These are phyloP conservation scores for Trichoderma asperellum DNA, from an alignment of 2,329 filamentous ascomycete genomes.

Conservation along the genomic window DNA sequence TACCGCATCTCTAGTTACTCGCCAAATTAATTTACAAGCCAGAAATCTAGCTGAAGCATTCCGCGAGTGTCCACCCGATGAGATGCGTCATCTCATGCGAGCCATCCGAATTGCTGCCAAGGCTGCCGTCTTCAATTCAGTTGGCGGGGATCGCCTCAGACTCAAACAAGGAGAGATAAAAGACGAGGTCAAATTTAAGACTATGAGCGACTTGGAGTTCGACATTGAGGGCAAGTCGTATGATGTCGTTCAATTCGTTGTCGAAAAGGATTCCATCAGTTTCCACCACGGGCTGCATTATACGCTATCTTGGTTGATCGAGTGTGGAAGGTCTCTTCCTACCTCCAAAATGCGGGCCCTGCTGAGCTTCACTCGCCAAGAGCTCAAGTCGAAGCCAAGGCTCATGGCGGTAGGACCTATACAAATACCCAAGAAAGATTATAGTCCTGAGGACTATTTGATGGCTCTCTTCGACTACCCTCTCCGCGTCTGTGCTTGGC, in stretches of 20 bases:
- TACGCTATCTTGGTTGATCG: slow-evolving; percentile 92
- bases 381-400: slow-evolving; percentile 67
- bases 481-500: slow-evolving; percentile 89
- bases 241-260: slow-evolving; percentile 80
- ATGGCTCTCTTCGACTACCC: slow-evolving; percentile 92
- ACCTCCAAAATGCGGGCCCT: slow-evolving; percentile 68
- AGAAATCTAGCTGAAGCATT: slow-evolving; percentile 88
- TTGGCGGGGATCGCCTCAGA: slow-evolving; percentile 83
- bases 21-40: slow-evolving; percentile 92
- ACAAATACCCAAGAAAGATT: slow-evolving; percentile 59
- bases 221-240: slow-evolving; percentile 62
- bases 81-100: slow-evolving; percentile 66
- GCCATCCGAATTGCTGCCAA: slow-evolving; percentile 78
- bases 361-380: slow-evolving; percentile 71
- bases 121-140: slow-evolving; percentile 83
- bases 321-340: slow-evolving; percentile 78
- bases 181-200: slow-evolving; percentile 81
- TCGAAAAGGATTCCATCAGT: slow-evolving; percentile 89
- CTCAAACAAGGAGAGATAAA: slow-evolving; percentile 90
- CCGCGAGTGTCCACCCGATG: slow-evolving; percentile 66
- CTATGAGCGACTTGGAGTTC: slow-evolving; percentile 77
- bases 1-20: slow-evolving; percentile 87
- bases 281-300: slow-evolving; percentile 98
- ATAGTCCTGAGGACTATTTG: slow-evolving; percentile 74
- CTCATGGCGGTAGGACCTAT: slow-evolving; percentile 59